A percentile compares a stretch with the other conserved stretches of the same genome.
phyloP scores from a whole-genome alignment of 140 eudicot genomes.

The Stevia rebaudiana region DNA sequence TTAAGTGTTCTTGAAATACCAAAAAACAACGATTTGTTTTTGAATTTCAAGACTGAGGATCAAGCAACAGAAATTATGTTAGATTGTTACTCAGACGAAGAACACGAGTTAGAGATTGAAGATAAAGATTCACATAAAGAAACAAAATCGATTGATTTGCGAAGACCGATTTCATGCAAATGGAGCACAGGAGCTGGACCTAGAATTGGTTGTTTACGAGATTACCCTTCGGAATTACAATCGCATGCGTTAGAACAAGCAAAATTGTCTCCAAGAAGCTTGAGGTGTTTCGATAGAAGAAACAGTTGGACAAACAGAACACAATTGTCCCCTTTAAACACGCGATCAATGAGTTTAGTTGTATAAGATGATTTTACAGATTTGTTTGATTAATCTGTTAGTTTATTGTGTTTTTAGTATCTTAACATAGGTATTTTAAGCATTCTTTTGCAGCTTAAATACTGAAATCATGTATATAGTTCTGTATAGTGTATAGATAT shows the following conservation, averaged over 20 bases:
- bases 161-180: slow-evolving; percentile 66
- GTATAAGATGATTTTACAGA: not conserved
- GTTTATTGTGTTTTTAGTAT: not conserved
- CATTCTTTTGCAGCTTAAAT: slow-evolving; percentile 23
- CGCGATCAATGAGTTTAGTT: not conserved
- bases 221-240: slow-evolving; percentile 76
- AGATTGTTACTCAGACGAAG: slow-evolving; percentile 38
- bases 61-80: slow-evolving; percentile 21
- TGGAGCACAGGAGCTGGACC: slow-evolving; percentile 99
- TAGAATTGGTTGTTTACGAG: slow-evolving; percentile 82
- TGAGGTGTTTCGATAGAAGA: slow-evolving; percentile 19
- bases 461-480: slow-evolving; percentile 17
- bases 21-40: slow-evolving; percentile 29
- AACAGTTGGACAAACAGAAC: slow-evolving; percentile 18
- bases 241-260: slow-evolving; percentile 72
- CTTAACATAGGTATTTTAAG: slow-evolving; percentile 22
- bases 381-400: slow-evolving; percentile 17
- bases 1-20: slow-evolving; percentile 51
- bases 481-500: slow-evolving; percentile 20
- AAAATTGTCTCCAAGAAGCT: slow-evolving; percentile 70
- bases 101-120: slow-evolving; percentile 26
- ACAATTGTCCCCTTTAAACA: slow-evolving; percentile 26
- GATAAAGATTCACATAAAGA: slow-evolving; percentile 54
- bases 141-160: slow-evolving; percentile 52
- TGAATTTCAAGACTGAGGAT: slow-evolving; percentile 26